Evolutionary conservation across 106 monocot species (phyloP).

Genomic region (Allium sativum): DNA sequence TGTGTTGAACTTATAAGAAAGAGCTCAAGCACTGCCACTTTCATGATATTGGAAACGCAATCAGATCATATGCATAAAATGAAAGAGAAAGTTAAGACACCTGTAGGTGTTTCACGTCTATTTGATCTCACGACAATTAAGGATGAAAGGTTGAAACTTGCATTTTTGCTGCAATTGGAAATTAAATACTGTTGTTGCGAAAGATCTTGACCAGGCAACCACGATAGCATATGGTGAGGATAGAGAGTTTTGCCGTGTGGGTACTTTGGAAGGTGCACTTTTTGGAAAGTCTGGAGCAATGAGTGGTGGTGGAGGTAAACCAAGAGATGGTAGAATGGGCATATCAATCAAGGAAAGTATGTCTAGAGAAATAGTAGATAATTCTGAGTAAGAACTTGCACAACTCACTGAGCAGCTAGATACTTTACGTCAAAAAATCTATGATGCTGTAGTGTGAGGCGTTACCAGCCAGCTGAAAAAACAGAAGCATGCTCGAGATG

Average conservation of each 20-base stretch:
- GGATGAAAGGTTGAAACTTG: constrained; percentile 65
- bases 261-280: constrained; percentile 73
- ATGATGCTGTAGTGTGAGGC: constrained; percentile 35
- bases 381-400: constrained; percentile 66
- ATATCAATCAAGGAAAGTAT: constrained; percentile 75
- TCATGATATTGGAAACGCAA: constrained; percentile 99
- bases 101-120: constrained; percentile 89
- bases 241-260: constrained; percentile 71
- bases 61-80: constrained; percentile 31
- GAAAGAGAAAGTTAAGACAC: constrained; percentile 61
- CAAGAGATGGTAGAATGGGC: constrained; percentile 91
- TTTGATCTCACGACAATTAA: constrained; percentile 82
- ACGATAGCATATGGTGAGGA: constrained; percentile 69
- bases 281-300: constrained; percentile 91
- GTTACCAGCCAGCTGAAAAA: constrained; percentile 48
- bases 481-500: constrained; percentile 47
- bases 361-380: constrained; percentile 50
- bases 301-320: constrained; percentile 89
- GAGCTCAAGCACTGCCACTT: constrained; percentile 81
- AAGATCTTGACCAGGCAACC: constrained; percentile 85
- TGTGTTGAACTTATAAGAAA: constrained; percentile 82
- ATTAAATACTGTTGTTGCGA: constrained; percentile 92
- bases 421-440: constrained; percentile 41
- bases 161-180: constrained; percentile 79
- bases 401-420: constrained; percentile 54